These are phyloP conservation scores for Salix exigua DNA, from an alignment of 345 rosid species.

Conservation along the genomic window DNA sequence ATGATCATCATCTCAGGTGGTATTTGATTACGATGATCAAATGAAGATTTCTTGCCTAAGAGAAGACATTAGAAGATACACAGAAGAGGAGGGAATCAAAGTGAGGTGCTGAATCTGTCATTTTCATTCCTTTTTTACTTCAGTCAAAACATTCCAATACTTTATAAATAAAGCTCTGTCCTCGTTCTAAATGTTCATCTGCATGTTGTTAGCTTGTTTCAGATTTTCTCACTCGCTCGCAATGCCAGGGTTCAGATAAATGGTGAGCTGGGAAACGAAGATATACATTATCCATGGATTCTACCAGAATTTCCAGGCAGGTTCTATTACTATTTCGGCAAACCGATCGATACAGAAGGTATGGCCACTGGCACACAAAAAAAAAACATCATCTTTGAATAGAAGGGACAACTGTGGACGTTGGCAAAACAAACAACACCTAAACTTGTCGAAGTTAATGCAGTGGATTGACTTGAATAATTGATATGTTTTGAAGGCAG, in stretches of 20 bases:
- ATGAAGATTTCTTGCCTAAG: slow-evolving; percentile 29
- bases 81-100: not conserved
- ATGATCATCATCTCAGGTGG: slow-evolving; percentile 23
- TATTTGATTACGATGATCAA: slow-evolving; percentile 33
- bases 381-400: not conserved
- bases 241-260: slow-evolving; percentile 16
- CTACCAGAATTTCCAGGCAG: slow-evolving; percentile 34
- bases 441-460: not conserved
- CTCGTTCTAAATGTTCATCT: not conserved
- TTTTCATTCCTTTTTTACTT: not conserved
- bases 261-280: slow-evolving; percentile 23
- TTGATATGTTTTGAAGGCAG: not conserved
- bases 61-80: not conserved
- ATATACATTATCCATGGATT: slow-evolving; percentile 17
- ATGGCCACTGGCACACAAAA: not conserved
- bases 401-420: not conserved
- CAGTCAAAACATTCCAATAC: not conserved
- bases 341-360: slow-evolving; percentile 36
- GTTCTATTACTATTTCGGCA: slow-evolving; percentile 31
- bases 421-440: no score
- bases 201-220: not conserved
- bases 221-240: not conserved
- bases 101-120: slow-evolving; percentile 15
- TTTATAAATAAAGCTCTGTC: not conserved
- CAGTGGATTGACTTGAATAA: not conserved